phyloP scores from a whole-genome alignment of 345 rosid genomes.

The Murraya koenigii region DNA sequence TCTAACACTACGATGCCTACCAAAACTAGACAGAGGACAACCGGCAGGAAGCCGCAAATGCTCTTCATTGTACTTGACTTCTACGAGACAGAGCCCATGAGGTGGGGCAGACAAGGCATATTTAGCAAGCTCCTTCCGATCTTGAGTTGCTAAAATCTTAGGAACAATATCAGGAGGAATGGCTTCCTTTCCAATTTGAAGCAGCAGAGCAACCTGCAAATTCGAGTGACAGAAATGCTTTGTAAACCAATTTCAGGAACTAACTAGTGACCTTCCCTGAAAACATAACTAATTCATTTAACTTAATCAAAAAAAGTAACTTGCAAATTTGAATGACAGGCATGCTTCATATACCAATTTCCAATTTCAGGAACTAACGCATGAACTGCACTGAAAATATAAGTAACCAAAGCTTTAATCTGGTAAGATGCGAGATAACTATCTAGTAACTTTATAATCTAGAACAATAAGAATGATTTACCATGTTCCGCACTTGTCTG shows the following conservation, averaged over 20 bases:
- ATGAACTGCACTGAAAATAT: neutral
- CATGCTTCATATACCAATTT: neutral
- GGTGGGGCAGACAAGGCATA: conserved; percentile 64
- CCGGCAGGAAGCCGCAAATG: conserved; percentile 60
- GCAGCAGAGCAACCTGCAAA: conserved; percentile 75
- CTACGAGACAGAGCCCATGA: conserved; percentile 75
- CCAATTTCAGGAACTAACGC: neutral
- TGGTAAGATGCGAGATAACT: neutral
- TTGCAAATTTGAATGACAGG: conserved; percentile 31
- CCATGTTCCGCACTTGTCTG: conserved; percentile 94
- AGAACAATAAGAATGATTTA: conserved; percentile 19
- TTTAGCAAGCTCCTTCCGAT: conserved; percentile 79
- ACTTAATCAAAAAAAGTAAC: conserved; percentile 32
- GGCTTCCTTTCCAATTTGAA: conserved; percentile 86
- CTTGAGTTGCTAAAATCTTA: conserved; percentile 54
- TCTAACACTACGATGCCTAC: conserved; percentile 55
- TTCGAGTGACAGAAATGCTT: neutral
- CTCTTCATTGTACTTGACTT: conserved; percentile 61
- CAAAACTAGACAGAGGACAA: conserved; percentile 64
- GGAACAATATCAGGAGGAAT: conserved; percentile 68
- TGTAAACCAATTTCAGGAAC: neutral
- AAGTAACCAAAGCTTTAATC: neutral
- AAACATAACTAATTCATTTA: neutral
- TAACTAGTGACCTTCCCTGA: neutral
- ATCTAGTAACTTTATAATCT: neutral